Evolutionary conservation across 257 asterid genomes (phyloP).

Genomic region (Solanum ahanhuiri): DNA sequence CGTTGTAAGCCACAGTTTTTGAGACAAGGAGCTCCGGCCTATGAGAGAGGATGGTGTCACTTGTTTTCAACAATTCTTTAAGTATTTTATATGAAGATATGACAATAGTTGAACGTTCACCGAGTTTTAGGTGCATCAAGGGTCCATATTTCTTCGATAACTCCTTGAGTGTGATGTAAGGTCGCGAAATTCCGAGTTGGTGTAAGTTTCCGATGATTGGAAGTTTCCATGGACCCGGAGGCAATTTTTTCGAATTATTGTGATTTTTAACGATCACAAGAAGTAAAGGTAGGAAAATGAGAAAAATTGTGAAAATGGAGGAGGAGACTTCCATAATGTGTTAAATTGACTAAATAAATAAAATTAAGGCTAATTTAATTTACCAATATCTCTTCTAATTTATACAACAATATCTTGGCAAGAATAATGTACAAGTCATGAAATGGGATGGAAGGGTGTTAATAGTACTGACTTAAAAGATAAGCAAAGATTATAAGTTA

Average conservation of each 20-base stretch:
- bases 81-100: slow-evolving; percentile 21
- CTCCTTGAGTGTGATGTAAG: not conserved
- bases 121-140: slow-evolving; percentile 20
- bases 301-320: not conserved
- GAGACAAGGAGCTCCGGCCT: slow-evolving; percentile 17
- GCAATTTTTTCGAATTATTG: not conserved
- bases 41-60: slow-evolving; percentile 20
- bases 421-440: too few species aligned
- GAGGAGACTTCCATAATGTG: not conserved
- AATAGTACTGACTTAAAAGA: too few species aligned
- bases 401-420: not conserved
- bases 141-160: slow-evolving; percentile 22
- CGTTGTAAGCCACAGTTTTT: slow-evolving; percentile 10
- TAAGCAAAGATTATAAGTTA: too few species aligned
- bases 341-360: too few species aligned
- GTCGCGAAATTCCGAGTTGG: slow-evolving; percentile 10
- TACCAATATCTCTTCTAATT: not conserved
- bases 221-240: slow-evolving; percentile 19
- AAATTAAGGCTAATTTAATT: not conserved
- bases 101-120: slow-evolving; percentile 17
- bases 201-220: slow-evolving; percentile 31
- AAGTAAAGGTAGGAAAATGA: not conserved
- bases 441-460: too few species aligned
- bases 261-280: not conserved
- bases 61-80: slow-evolving; percentile 7